Base-by-base conservation (phyloP, 2,329 filamentous ascomycete genomes). In the Beauveria caledonica region DNA sequence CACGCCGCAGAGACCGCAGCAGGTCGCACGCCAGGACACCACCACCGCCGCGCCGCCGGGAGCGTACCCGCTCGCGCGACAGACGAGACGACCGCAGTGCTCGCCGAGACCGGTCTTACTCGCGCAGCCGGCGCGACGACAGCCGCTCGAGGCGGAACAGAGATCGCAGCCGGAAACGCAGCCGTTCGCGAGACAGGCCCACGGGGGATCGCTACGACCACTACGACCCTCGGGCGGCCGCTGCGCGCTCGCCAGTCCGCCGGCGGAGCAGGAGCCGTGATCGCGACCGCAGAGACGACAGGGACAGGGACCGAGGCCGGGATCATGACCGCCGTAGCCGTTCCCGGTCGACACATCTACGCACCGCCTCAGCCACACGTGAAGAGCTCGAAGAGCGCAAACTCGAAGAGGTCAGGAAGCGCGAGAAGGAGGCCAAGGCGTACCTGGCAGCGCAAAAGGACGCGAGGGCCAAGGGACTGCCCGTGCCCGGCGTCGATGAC, bases 401-500 rank as follows among this genome's bases (percentile, higher is more conserved):
- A 29, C 66, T 68, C 45, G 68, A 73, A 56, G 68, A 71, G 33
- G 65, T 64, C 21, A 62, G 62, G n/a, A 68, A 67, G 64, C 69
- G 64, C n/a, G 69, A 71, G 61, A 68, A 62, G 64, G 67, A 53
- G 68, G 85, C 85, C 44, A 86, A 85, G 68, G 83, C 82, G 5
- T 87, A 86, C 65, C 73, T 86, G 42, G 83, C 83, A 7, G 83
- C 82, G 3, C 82, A 85, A 65, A 80, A 82, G 63, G 83, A 86
- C 64, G 83, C 84, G 36, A 77, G 81, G 33, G 78, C 78, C 52
- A 86, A 86, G 67, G 83, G 83, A 9, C 69, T 84, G 45, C 81
- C 82, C 1, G 71, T 84, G 21, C 81, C 82, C 0, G 80, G 81
- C n/a, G 73, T 83, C n/a, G 80, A 83, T 58, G 81, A 83, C 64